These are phyloP conservation scores for Fragilariopsis cylindrus DNA, from an alignment of 108 stramenopile genomes.

Conservation along the genomic window DNA sequence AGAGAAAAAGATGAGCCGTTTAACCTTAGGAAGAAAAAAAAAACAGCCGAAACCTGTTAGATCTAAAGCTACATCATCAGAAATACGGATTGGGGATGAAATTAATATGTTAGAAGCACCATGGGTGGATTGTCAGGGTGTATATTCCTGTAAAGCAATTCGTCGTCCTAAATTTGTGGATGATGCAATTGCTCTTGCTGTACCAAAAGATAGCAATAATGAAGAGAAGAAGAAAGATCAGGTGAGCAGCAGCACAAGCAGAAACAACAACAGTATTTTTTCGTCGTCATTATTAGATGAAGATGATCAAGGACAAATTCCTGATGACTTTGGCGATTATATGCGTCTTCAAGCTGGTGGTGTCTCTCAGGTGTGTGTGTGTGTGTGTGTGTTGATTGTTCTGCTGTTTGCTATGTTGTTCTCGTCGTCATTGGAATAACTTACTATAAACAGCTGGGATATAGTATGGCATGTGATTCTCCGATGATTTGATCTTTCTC, in stretches of 20 bases:
- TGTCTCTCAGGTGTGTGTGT: slow-evolving; percentile 39
- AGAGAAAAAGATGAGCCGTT: slow-evolving; percentile 8
- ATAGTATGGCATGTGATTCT: too few species aligned
- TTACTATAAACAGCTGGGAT: too few species aligned
- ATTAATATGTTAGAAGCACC: slow-evolving; percentile 83
- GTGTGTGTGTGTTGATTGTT: too few species aligned
- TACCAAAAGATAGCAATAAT: slow-evolving; percentile 30
- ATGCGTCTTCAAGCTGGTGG: slow-evolving; percentile 38
- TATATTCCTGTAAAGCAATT: slow-evolving; percentile 86
- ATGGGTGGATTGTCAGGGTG: slow-evolving; percentile 80
- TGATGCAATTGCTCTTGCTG: slow-evolving; percentile 56
- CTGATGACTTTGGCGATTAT: slow-evolving; percentile 35
- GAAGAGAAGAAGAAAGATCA: slow-evolving; percentile 10
- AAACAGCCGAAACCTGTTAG: neutral
- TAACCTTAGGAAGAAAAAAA: slow-evolving; percentile 5
- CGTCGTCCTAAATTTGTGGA: slow-evolving; percentile 78
- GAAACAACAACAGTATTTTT: neutral
- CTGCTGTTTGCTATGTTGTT: too few species aligned
- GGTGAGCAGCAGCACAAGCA: slow-evolving; percentile 24
- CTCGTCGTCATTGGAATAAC: too few species aligned
- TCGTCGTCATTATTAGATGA: neutral
- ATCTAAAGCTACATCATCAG: slow-evolving; percentile 20
- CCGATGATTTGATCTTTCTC: too few species aligned
- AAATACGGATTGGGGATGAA: slow-evolving; percentile 81
- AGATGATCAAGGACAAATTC: slow-evolving; percentile 35